These are phyloP conservation scores for Corchorus olitorius DNA, from an alignment of 345 rosid species.

Conservation along the genomic window DNA sequence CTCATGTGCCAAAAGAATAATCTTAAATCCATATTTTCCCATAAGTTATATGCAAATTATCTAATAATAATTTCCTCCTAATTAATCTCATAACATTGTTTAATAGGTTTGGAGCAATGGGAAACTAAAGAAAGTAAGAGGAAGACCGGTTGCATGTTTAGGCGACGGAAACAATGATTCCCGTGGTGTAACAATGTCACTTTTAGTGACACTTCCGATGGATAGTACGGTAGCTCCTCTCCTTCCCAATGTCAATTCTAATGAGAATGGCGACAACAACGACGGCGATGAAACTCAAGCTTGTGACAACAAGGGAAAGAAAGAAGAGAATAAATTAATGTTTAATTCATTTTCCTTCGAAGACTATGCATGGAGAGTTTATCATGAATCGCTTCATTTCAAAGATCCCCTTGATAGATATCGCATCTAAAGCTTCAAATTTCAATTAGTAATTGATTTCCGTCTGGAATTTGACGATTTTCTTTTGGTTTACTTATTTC, in stretches of 20 bases:
- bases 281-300: constrained; percentile 26
- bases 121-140: constrained; percentile 67
- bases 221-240: constrained; percentile 56
- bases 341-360: constrained; percentile 65
- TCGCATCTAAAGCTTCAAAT: constrained; percentile 28
- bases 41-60: too few species aligned
- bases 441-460: neutral
- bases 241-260: constrained; percentile 18
- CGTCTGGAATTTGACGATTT: neutral
- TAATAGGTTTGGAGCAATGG: constrained; percentile 89
- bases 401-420: constrained; percentile 75
- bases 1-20: too few species aligned
- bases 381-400: constrained; percentile 58
- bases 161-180: constrained; percentile 28
- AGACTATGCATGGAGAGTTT: constrained; percentile 85
- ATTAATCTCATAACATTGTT: neutral
- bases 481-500: neutral
- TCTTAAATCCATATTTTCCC: too few species aligned
- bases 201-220: constrained; percentile 60
- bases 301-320: neutral
- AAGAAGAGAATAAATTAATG: constrained; percentile 19
- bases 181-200: constrained; percentile 49
- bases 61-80: neutral
- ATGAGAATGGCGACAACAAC: neutral
- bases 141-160: constrained; percentile 45